Evolutionary conservation across 2,329 filamentous ascomycete species (phyloP).

Genomic region (Penicillium brevicompactum): DNA sequence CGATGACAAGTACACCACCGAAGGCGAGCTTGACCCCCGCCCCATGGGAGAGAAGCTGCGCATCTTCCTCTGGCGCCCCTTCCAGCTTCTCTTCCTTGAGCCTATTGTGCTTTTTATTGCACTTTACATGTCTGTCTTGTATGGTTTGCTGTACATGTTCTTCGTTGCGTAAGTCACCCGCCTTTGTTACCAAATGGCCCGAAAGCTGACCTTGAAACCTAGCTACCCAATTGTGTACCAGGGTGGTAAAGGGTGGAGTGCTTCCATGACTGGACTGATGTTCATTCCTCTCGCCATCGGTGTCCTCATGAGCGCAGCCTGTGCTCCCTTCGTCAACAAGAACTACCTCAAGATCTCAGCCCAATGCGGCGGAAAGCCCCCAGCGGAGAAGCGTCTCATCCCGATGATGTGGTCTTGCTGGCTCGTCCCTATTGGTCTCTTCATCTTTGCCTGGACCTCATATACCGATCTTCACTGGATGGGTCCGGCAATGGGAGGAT

Average conservation of each 20-base stretch:
- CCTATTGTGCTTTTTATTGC: slow-evolving; percentile 83
- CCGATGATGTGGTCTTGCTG: slow-evolving; percentile 81
- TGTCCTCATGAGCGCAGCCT: slow-evolving; percentile 67
- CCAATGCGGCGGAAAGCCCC: slow-evolving; percentile 70
- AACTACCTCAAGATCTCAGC: slow-evolving; percentile 70
- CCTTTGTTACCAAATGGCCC: background rate
- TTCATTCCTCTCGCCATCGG: slow-evolving; percentile 82
- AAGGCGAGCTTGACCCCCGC: slow-evolving; percentile 75
- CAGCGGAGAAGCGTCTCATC: slow-evolving; percentile 75
- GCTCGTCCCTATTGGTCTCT: slow-evolving; percentile 68
- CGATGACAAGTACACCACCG: slow-evolving; percentile 70
- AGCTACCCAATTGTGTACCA: slow-evolving; percentile 67
- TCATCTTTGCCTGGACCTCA: slow-evolving; percentile 71
- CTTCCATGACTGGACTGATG: slow-evolving; percentile 77
- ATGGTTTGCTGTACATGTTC: slow-evolving; percentile 56
- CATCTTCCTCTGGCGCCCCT: slow-evolving; percentile 77
- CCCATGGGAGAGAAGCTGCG: slow-evolving; percentile 68
- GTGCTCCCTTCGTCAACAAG: slow-evolving; percentile 74
- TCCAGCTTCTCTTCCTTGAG: slow-evolving; percentile 82
- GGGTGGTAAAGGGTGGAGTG: slow-evolving; percentile 74
- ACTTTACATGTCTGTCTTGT: slow-evolving; percentile 80
- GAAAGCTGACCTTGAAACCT: slow-evolving; percentile 13
- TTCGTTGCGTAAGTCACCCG: slow-evolving; percentile 55
- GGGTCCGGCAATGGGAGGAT: slow-evolving; percentile 71
- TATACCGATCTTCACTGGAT: slow-evolving; percentile 68